Base-by-base conservation (phyloP, 2,329 filamentous ascomycete genomes). In the Pseudocercospora crystallina region DNA sequence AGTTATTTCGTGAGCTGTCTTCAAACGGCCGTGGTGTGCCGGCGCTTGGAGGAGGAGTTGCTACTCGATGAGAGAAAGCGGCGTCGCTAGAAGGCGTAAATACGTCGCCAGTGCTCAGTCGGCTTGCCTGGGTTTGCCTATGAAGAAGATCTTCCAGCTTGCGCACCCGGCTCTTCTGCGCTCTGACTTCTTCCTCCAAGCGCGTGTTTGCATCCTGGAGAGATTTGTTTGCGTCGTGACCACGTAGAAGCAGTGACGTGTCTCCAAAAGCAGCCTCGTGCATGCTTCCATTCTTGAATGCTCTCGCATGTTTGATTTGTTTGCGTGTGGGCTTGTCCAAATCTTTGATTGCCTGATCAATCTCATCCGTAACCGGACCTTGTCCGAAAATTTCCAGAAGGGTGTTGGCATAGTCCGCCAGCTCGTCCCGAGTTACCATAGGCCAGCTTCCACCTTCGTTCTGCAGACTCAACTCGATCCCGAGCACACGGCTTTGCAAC, bases 221-320 rank as follows among this genome's bases (percentile, higher is more conserved):
- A 10, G 73, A 65, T 32, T 72, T 79, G 55, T 91, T 76, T 56
- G 96, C 91, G 62, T 95, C 90, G 55, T 94, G 87, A n/a, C 89
- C 90, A 34, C 89, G 84, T 11, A 95, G 81, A 62, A 96, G 73
- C 8, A 96, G 79, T 1, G 90, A 92, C 58, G 89, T 95, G 63
- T 87, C 84, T n/a, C 90, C 90, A 54, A 96, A 80, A 2, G 83
- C 83, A n/a, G 86, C 86, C 67, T 97, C 94, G 63, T 96, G 90
- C 33, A 97, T 81, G 65, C 94, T 97, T 12, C 94, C 94, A 65
- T 95, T 94, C 67, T 96, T 96, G 76, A 99, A 97, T 5, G 90
- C 90, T 68, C 92, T 95, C 5, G 94, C 82, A 50, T 90, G 83
- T 69, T 90, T 91, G 54, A 85, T 82, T 66, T 95, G 91, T 67